These are phyloP conservation scores for Fraxinus pennsylvanica DNA, from an alignment of 257 asterid species.

Conservation along the genomic window DNA sequence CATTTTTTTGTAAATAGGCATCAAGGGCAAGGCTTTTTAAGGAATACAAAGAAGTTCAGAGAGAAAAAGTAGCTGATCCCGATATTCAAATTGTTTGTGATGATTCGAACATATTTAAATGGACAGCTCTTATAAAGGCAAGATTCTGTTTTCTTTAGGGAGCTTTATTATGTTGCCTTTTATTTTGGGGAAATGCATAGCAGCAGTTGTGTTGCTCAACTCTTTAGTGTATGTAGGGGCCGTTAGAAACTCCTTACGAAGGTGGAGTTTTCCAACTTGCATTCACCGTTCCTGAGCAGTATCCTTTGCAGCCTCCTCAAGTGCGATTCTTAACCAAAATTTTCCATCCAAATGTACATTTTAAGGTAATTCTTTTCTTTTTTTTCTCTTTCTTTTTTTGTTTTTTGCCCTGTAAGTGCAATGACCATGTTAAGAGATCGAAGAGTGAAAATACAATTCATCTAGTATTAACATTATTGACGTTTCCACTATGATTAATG, in stretches of 20 bases:
- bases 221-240: slow-evolving; percentile 61
- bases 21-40: slow-evolving; percentile 95
- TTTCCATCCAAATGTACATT: slow-evolving; percentile 97
- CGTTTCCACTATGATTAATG: not conserved
- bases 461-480: slow-evolving; percentile 2
- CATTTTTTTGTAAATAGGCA: slow-evolving; percentile 48
- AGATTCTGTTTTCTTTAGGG: not conserved
- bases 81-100: slow-evolving; percentile 96
- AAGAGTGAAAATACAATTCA: slow-evolving; percentile 6
- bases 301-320: slow-evolving; percentile 99
- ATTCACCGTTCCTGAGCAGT: slow-evolving; percentile 95
- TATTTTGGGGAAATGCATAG: not conserved
- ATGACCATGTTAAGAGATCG: not conserved
- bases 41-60: slow-evolving; percentile 97
- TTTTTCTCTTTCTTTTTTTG: not conserved
- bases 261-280: slow-evolving; percentile 99
- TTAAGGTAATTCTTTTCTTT: slow-evolving; percentile 61
- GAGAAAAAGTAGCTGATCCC: slow-evolving; percentile 90
- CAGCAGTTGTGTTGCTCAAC: slow-evolving; percentile 16
- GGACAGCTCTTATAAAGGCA: slow-evolving; percentile 98
- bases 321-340: slow-evolving; percentile 96
- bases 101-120: slow-evolving; percentile 86
- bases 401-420: not conserved
- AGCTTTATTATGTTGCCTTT: not conserved
- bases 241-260: slow-evolving; percentile 94